Conservation (phyloP, 2,329 filamentous ascomycete genomes). For the Ceratocystiopsis minuta region DNA sequence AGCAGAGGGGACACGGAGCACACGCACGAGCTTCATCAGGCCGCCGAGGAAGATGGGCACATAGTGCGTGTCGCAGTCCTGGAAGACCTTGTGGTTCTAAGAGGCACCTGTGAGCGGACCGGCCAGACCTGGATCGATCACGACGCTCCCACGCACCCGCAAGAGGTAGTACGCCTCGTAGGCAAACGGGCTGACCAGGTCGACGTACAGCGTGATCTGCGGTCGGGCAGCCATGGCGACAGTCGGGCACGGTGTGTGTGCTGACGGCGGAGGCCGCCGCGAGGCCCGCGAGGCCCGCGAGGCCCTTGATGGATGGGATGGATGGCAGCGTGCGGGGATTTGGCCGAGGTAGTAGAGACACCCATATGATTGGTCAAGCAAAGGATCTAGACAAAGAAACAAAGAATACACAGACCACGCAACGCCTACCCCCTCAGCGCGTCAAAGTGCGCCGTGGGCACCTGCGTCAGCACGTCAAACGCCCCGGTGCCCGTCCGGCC, state of each 20-base stretch:
- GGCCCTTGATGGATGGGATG: too few species aligned
- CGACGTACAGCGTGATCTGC: conserved; percentile 21
- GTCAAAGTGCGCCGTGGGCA: conserved; percentile 33
- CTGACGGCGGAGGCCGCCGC: too few species aligned
- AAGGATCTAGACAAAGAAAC: too few species aligned
- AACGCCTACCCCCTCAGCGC: conserved; percentile 3
- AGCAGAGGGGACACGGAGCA: not conserved
- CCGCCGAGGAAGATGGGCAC: conserved; percentile 22
- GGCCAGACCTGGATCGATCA: not conserved
- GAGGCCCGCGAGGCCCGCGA: too few species aligned
- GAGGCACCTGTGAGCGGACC: too few species aligned
- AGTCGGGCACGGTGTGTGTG: too few species aligned
- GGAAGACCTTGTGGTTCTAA: conserved; percentile 17
- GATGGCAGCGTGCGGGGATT: too few species aligned
- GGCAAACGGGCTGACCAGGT: conserved; percentile 22
- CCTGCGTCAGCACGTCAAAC: conserved; percentile 64
- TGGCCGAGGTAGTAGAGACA: too few species aligned
- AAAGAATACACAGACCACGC: not conserved
- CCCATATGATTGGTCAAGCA: too few species aligned
- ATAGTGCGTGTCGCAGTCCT: conserved; percentile 15
- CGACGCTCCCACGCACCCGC: conserved; percentile 20
- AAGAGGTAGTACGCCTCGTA: conserved; percentile 21
- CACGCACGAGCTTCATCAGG: conserved; percentile 18
- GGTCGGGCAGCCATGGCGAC: conserved; percentile 1
- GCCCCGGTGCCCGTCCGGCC: conserved; percentile 75